Evolutionary conservation across 2,329 filamentous ascomycete species (phyloP).

Genomic region (Sclerotinia sclerotiorum): DNA sequence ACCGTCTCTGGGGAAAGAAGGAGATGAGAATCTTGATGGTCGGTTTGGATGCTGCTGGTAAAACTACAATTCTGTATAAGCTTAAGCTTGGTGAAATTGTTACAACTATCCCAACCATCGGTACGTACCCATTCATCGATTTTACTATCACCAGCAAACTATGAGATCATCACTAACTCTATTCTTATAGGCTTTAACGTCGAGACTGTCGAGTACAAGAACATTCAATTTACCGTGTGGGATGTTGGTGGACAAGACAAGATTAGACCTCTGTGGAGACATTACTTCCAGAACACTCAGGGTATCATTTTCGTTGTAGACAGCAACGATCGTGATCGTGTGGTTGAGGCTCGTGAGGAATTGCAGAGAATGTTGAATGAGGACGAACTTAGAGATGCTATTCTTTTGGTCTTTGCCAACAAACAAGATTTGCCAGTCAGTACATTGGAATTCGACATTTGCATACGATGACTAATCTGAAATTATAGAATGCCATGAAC

Average conservation of each 20-base stretch:
- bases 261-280: constrained; percentile 98
- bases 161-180: constrained; percentile 31
- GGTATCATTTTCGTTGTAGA: constrained; percentile 99
- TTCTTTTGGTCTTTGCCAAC: constrained; percentile 97
- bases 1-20: constrained; percentile 98
- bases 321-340: constrained; percentile 97
- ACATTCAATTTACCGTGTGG: constrained; percentile 99
- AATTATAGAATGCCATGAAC: constrained; percentile 91
- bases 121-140: constrained; percentile 52
- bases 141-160: constrained; percentile 21
- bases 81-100: constrained; percentile 99
- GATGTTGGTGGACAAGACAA: constrained; percentile 99
- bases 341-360: constrained; percentile 95
- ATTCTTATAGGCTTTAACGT: constrained; percentile 83
- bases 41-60: constrained; percentile 98
- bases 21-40: constrained; percentile 99
- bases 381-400: constrained; percentile 95
- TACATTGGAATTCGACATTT: constrained; percentile 33
- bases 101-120: constrained; percentile 98
- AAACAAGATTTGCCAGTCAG: constrained; percentile 98
- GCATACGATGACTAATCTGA: constrained; percentile 18
- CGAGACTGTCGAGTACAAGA: constrained; percentile 99
- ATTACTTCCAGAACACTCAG: constrained; percentile 99
- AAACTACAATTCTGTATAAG: constrained; percentile 99
- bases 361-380: constrained; percentile 98